Percentiles rank a stretch among this genome's conserved stretches.
phyloP scores from a whole-genome alignment of 2,329 filamentous ascomycete species.

The Colletotrichum cereale region DNA sequence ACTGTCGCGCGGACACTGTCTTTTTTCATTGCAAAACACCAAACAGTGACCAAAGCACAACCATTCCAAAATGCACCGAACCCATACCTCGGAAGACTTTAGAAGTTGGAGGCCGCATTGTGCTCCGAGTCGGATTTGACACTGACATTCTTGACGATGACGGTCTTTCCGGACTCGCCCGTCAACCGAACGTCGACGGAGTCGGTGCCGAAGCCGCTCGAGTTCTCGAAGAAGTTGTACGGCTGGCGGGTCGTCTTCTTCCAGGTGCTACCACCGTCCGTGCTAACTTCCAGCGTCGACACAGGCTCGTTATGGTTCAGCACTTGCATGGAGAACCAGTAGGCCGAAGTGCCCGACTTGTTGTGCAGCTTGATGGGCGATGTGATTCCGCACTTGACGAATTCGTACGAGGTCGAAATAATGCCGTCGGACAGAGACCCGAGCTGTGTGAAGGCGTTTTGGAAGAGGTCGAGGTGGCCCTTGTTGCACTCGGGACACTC shows the following conservation, averaged over 20 bases:
- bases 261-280: constrained; percentile 71
- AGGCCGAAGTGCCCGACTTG: constrained; percentile 58
- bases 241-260: constrained; percentile 63
- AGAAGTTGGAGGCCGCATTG: constrained; percentile 51
- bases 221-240: constrained; percentile 74
- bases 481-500: constrained; percentile 57
- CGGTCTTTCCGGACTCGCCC: constrained; percentile 61
- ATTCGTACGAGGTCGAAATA: constrained; percentile 52
- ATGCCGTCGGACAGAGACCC: constrained; percentile 51
- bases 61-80: background rate
- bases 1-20: background rate
- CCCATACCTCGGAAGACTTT: constrained; percentile 5
- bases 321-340: constrained; percentile 66
- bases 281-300: constrained; percentile 69
- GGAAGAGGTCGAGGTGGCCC: constrained; percentile 60
- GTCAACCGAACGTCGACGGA: constrained; percentile 69
- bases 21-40: background rate
- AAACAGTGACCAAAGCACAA: background rate
- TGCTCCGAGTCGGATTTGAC: constrained; percentile 50
- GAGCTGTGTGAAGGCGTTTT: constrained; percentile 55
- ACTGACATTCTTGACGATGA: constrained; percentile 65
- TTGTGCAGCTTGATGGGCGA: constrained; percentile 57
- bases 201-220: constrained; percentile 66
- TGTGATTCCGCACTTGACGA: constrained; percentile 57
- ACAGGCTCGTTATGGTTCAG: constrained; percentile 72